Evolutionary conservation across 768 basidiomycete genomes (phyloP).

Genomic region (Macrolepiota dolichaula): DNA sequence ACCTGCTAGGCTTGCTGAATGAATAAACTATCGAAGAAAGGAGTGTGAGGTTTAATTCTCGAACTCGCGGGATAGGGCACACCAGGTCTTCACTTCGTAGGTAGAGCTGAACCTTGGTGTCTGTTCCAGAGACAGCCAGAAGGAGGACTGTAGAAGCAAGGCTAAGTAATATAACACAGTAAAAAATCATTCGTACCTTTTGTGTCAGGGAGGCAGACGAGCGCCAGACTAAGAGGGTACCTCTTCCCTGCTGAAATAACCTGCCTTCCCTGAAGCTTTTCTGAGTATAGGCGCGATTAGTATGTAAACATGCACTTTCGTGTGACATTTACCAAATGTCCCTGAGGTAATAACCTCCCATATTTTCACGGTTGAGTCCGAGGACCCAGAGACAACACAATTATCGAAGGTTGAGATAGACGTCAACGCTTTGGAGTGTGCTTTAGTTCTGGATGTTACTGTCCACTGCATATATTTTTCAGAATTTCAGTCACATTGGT

Average conservation of each 20-base stretch:
- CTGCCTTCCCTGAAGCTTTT: constrained; percentile 46
- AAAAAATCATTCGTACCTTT: constrained; percentile 44
- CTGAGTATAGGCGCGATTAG: constrained; percentile 21
- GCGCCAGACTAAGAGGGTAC: constrained; percentile 70
- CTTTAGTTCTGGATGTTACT: constrained; percentile 37
- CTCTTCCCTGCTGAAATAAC: constrained; percentile 59
- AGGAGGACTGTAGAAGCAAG: constrained; percentile 43
- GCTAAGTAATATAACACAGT: constrained; percentile 6
- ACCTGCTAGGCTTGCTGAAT: constrained; percentile 61
- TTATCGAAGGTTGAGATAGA: constrained; percentile 51
- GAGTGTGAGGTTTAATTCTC: not conserved
- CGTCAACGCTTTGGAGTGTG: constrained; percentile 70
- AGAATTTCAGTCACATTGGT: not conserved
- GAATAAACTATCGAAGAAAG: constrained; percentile 54
- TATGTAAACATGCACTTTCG: not conserved
- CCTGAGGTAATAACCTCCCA: constrained; percentile 48
- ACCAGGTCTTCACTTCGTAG: constrained; percentile 58
- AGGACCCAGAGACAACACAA: constrained; percentile 72
- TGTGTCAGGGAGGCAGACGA: constrained; percentile 63
- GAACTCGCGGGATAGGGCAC: constrained; percentile 1
- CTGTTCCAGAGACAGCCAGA: constrained; percentile 84
- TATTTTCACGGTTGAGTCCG: constrained; percentile 75
- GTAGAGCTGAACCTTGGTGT: constrained; percentile 75
- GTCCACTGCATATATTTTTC: constrained; percentile 53
- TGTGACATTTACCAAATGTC: constrained; percentile 22